Evolutionary conservation across 78 protist species (phyloP), one percentile per base, ranked within the genome.

Genomic region (Speleostelium caveatum): DNA sequence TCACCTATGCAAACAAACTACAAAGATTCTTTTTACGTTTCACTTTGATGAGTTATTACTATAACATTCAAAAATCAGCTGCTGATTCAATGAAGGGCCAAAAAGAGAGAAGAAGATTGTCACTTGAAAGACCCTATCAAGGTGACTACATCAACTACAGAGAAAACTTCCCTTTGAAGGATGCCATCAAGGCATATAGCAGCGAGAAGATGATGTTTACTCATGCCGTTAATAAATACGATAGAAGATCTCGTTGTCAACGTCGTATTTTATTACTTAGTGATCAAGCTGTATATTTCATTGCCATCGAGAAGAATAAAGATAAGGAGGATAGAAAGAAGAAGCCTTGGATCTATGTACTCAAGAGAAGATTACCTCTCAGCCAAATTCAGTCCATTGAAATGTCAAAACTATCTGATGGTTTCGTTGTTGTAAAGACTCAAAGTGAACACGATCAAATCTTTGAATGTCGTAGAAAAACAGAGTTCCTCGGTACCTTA

Each of bases 261-360:
- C 72, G 93, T 65, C 85, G 86, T 60, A 41, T 92, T 16, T 19
- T 76, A 8, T 32, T 92, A 1, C 38, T 92, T 3, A 85, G 86
- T 41, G 95, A 92, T 58, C 24, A 33, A 7, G 86, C 92, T 5
- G 42, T 92, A 35, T 85, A 85, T 28, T 75, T 92, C 35, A 76
- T 92, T 33, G 86, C 91, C 22, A 85, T 86, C 32, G 95, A 85
- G 36, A 92, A 92, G 92, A 92, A 92, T 63, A 92, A 74, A 22
- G 95, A 80, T 49, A 92, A 92, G 38, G 95, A 74, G 21, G 86
- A 75, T 51, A 32, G 89, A n/a, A 76, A 73, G 58, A 92, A 92
- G 68, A 38, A 86, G 45, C 95, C 95, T 5, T 92, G 86, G 89
- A 72, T 92, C 68, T 92, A 74, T 51, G 87, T 73, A 14, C 86